Conservation (phyloP, 371 early-diverging fungal genomes). For the Smittium mucronatum region DNA sequence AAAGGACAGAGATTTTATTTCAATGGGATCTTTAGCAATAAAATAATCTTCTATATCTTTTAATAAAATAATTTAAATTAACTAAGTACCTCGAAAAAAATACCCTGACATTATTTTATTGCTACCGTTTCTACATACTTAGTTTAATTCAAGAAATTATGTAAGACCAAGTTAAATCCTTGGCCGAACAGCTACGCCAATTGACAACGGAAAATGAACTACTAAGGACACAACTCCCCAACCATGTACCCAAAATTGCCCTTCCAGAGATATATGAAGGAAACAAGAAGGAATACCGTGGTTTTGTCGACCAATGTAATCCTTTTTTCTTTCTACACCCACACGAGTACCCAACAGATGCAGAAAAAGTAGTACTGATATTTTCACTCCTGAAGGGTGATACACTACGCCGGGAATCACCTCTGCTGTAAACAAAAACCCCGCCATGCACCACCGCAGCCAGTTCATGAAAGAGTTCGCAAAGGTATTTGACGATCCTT, state of each 20-base stretch:
- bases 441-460: neutral
- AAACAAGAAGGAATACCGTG: neutral
- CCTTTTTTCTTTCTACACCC: neutral
- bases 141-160: neutral
- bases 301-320: conserved; percentile 1
- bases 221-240: neutral
- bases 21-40: no score
- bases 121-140: neutral
- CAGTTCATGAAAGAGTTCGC: conserved; percentile 1
- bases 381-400: conserved; percentile 14
- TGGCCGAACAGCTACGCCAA: neutral
- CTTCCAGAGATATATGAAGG: conserved; percentile 4
- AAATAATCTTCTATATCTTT: no score
- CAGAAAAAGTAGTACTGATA: conserved; percentile 19
- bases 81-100: no score
- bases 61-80: no score
- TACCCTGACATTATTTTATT: neutral
- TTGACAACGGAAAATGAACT: neutral
- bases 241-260: neutral
- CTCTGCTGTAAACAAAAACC: neutral
- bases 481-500: conserved; percentile 7
- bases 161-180: neutral
- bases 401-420: neutral
- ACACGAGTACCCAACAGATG: neutral
- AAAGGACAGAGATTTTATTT: no score